Conservation (phyloP, 2,329 filamentous ascomycete genomes). For the Trichoderma sp. region DNA sequence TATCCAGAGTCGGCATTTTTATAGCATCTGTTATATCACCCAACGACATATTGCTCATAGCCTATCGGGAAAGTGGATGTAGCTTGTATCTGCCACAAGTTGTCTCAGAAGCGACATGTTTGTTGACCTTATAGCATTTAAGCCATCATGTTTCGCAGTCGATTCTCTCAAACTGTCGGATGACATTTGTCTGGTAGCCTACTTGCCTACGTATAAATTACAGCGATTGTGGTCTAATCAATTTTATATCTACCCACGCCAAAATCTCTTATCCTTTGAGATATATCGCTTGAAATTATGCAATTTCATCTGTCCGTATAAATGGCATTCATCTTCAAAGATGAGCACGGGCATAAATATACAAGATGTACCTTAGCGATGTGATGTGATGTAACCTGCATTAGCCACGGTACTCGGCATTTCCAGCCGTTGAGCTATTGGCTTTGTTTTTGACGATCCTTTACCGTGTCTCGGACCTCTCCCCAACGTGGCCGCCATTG, state of each 20-base stretch:
- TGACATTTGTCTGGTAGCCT: background rate
- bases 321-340: background rate
- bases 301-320: background rate
- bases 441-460: background rate
- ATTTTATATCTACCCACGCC: background rate
- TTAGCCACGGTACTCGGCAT: background rate
- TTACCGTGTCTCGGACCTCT: background rate
- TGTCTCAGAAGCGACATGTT: background rate
- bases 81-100: background rate
- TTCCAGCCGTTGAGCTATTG: background rate
- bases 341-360: background rate
- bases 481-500: background rate
- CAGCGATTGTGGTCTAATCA: background rate
- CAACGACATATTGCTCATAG: background rate
- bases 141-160: background rate
- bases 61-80: background rate
- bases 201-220: background rate
- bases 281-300: background rate
- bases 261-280: background rate
- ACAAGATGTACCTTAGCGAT: background rate
- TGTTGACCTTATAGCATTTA: background rate
- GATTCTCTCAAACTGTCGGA: background rate
- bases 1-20: conserved; percentile 17
- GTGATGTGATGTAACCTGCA: background rate
- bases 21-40: background rate